Percentiles rank a stretch among this genome's conserved stretches.
These are phyloP conservation scores for Termitomyces sp. DNA, from an alignment of 768 basidiomycete species.

Conservation along the genomic window DNA sequence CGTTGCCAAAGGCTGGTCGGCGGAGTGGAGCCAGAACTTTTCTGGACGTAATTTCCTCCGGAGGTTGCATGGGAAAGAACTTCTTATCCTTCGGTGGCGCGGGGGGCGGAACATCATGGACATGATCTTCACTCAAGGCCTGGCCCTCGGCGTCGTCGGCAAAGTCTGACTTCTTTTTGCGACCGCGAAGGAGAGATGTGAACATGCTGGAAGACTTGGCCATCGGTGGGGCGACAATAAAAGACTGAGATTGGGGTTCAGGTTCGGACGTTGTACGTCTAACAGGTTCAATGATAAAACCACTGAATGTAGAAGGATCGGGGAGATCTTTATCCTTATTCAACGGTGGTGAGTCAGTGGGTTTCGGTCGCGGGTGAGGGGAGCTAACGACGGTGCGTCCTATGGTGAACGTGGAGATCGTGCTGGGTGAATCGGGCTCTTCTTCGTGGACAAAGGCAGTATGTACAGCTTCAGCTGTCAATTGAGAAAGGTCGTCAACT, in stretches of 20 bases:
- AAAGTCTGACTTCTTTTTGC: slow-evolving; percentile 27
- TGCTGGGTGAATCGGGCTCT: slow-evolving; percentile 18
- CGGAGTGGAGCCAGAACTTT: slow-evolving; percentile 15
- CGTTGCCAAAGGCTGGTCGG: not conserved
- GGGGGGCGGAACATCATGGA: slow-evolving; percentile 34
- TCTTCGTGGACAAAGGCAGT: slow-evolving; percentile 22
- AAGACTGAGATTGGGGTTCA: slow-evolving; percentile 16
- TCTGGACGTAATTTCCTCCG: slow-evolving; percentile 6
- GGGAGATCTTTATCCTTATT: slow-evolving; percentile 17
- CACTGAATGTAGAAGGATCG: slow-evolving; percentile 10
- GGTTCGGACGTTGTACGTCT: slow-evolving; percentile 28
- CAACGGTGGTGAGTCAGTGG: slow-evolving; percentile 1
- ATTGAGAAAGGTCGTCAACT: slow-evolving; percentile 35
- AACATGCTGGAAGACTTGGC: slow-evolving; percentile 24
- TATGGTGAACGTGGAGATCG: slow-evolving; percentile 8
- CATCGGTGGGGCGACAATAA: slow-evolving; percentile 16
- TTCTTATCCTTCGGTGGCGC: slow-evolving; percentile 41
- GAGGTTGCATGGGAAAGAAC: slow-evolving; percentile 12
- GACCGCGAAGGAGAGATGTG: slow-evolving; percentile 32
- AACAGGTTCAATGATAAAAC: slow-evolving; percentile 17
- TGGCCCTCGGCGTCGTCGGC: slow-evolving; percentile 15
- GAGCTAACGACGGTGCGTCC: slow-evolving; percentile 6
- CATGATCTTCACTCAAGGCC: slow-evolving; percentile 15
- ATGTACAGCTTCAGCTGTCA: slow-evolving; percentile 34
- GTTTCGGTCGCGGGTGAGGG: not conserved